Base-by-base conservation (phyloP, 371 early-diverging fungal genomes). In the Choanephora cucurbitarum region DNA sequence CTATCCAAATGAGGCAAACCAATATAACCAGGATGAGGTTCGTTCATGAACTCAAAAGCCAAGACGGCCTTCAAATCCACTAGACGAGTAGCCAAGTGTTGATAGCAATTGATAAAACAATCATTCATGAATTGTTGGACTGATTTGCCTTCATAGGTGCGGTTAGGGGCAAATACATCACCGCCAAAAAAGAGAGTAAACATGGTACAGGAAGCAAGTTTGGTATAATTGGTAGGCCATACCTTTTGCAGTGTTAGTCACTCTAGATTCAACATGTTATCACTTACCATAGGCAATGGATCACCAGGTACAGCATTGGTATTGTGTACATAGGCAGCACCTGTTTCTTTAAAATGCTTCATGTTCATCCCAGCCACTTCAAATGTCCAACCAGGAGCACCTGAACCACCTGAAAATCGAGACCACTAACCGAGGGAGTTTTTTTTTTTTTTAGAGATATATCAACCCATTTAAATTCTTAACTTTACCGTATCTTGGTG, bases 341-440 rank as follows among this genome's bases (percentile, higher is more conserved):
- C 83, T 0, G 90, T 86, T 9, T 64, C 74, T 19, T 77, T 62
- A 41, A 94, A 91, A 40, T 80, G 55, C 4, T 58, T 49, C 14
- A 87, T 75, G 48, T 91, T 83, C 13, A 94, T 64, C 6, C 92
- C 93, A 18, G 80, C 92, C 11, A 89, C 71, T 33, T 81, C 67
- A 49, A 90, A 71, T 11, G 92, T 92, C 94, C 94, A 94, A 6
- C 88, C 82, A 15, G 95, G 95, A 24, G 91, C 91, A 3, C 95
- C 95, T 14, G 86, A 85, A 6, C 93, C 94, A 10, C 94, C 94
- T 42, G 83, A 80, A 44, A 84, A 82, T 28, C 91, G 73, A 50
- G 88, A 84, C 90, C 91, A 91, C 85, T 83, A 67, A 22, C 15
- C n/a, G n/a, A n/a, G n/a, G n/a, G n/a, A n/a, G n/a, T n/a, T n/a